Evolutionary conservation across 2,329 filamentous ascomycete genomes (phyloP), one percentile per base, ranked within the genome.

Genomic region (Penicillium griseofulvum): DNA sequence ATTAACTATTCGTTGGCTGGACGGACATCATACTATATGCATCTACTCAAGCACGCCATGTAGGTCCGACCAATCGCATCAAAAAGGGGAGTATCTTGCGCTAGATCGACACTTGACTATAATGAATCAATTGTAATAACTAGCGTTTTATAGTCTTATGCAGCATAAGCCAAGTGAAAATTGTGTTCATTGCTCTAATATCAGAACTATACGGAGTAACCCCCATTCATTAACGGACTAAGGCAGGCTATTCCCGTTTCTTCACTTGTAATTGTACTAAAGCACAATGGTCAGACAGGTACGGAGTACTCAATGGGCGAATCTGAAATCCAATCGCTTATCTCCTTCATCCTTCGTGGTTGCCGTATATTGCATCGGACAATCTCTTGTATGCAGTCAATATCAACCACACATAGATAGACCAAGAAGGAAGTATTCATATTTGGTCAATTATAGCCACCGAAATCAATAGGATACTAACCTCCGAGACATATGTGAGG

Each of bases 381-480:
- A n/a, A n/a, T n/a, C n/a, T n/a, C 22, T 79, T 78, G 14, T 76
- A 73, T 1, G 76, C 76, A 11, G 76, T 53, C 62, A 22, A 64
- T 62, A 7, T 81, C 78, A 0, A 83, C 67, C 0, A 75, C 73
- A 29, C 82, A 70, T 28, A 84, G 66, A 1, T 79, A 79, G 1
- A 81, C 71, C n/a, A 84, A 70, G 17, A 84, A 68, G 0, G 82
- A 48, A 84, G 65, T 12, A 73, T 69, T 78, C 80, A 84, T 38
- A 82, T 68, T 60, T 83, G 79, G 17, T 80, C 79, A 24, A 83
- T 58, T 12, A 82, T 64, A 48, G 78, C 78, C 55, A 80, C 79
- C 57, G 81, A 75, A 0, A 79, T 75, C 9, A 81, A 71, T 63
- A 83, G 77, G 52, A 79, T 75, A n/a, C 77, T 55, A 29, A 70